These are phyloP conservation scores for Sporormia fimetaria DNA, from an alignment of 495 filamentous ascomycete species.

Conservation along the genomic window DNA sequence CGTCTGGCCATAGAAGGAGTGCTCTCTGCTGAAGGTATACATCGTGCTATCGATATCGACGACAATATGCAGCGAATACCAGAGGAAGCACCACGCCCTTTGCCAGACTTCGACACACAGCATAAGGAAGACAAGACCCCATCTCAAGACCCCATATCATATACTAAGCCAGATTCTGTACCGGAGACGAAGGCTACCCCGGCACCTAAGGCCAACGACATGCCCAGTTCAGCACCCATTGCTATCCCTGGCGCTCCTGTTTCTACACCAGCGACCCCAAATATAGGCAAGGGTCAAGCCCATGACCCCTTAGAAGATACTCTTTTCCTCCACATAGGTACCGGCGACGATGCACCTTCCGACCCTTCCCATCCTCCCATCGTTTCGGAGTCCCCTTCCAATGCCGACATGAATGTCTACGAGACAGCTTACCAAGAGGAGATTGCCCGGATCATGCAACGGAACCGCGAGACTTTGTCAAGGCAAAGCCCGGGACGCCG, in stretches of 20 bases:
- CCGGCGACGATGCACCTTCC: conserved; percentile 37
- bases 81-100: too few species aligned
- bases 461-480: conserved; percentile 25
- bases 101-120: too few species aligned
- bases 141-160: not conserved
- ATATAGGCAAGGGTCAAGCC: conserved; percentile 49
- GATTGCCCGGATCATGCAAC: conserved; percentile 55
- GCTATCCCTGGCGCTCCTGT: conserved; percentile 24
- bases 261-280: conserved; percentile 7
- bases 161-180: conserved; percentile 11
- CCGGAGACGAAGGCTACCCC: too few species aligned
- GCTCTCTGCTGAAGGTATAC: conserved; percentile 42
- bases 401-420: conserved; percentile 74
- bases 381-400: conserved; percentile 72
- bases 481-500: too few species aligned
- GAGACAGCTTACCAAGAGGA: conserved; percentile 76
- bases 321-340: conserved; percentile 64
- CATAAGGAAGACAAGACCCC: not conserved
- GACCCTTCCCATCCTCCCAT: conserved; percentile 27
- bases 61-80: conserved; percentile 24
- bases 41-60: conserved; percentile 30
- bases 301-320: conserved; percentile 52
- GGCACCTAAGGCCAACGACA: too few species aligned
- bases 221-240: conserved; percentile 14
- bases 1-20: conserved; percentile 38